Evolutionary conservation across 1,139 yeast species (phyloP), one percentile per base, ranked within the genome.

Genomic region (Sugiyamaella sp.): DNA sequence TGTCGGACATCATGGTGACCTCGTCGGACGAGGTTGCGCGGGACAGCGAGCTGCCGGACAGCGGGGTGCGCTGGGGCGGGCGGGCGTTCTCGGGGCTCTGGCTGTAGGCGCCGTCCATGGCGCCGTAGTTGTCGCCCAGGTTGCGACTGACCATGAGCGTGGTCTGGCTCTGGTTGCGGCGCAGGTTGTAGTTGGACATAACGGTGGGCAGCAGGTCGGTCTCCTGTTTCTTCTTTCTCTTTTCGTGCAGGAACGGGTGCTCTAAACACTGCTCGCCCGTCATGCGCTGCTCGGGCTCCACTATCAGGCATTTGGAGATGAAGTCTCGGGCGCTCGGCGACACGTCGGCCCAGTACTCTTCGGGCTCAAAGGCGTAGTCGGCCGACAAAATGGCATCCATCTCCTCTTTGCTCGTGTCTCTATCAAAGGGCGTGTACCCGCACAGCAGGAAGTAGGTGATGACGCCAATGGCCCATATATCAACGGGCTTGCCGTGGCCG

Each of bases 381-480:
- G 79, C 82, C 4, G 69, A 71, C 20, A 66, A 57, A 27, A 86
- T 85, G 20, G 89, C 88, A 51, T 80, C 78, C 64, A 78, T 76
- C 19, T 89, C 88, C 63, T 86, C 91, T 0, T 79, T 80, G 47
- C 84, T 85, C 4, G 83, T 79, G 55, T 86, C 93, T 59, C 91
- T 80, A 63, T 86, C 93, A 68, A 86, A 86, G 0, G 95, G 95
- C 70, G 86, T 82, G 64, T 85, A 86, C 1, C 93, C 93, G 60
- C 86, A 79, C 10, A 85, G 75, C 79, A 85, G 77, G 63, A 86
- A 85, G 66, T 86, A 86, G 1, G 85, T 78, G 39, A 85, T 73
- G 4, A 86, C 91, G 1, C 93, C 93, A 22, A 86, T 73, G 0
- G 93, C 86, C 95, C 95, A 86, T 33, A 86, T 75, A 66, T 86